Conservation (phyloP, 2,329 filamentous ascomycete species). For the Claviceps arundinis region DNA sequence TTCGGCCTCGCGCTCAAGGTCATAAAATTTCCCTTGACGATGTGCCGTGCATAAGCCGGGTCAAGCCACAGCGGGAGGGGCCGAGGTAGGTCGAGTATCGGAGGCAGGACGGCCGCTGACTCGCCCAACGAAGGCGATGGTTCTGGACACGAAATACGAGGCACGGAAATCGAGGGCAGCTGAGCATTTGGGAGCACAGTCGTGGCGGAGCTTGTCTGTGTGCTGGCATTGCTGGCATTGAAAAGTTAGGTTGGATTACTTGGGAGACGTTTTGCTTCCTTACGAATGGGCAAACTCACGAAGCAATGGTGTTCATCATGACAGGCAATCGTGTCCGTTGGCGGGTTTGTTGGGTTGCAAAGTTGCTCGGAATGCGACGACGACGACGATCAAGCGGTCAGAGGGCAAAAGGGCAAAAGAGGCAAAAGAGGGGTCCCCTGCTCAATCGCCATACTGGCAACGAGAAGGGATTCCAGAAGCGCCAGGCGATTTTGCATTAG, state of each 20-base stretch:
- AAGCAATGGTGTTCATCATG: conserved; percentile 1
- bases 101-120: background rate
- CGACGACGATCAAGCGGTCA: too few relatives aligned
- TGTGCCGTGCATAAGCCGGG: conserved; percentile 63
- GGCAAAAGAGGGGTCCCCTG: too few relatives aligned
- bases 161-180: background rate
- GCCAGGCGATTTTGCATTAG: too few relatives aligned
- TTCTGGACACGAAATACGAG: background rate
- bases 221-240: conserved; percentile 1
- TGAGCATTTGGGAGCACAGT: background rate
- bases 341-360: background rate
- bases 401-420: too few relatives aligned
- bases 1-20: conserved; percentile 89
- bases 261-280: too few relatives aligned
- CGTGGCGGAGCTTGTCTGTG: background rate
- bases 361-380: too few relatives aligned
- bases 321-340: background rate
- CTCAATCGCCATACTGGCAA: too few relatives aligned
- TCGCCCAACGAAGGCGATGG: background rate
- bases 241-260: background rate
- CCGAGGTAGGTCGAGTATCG: conserved; percentile 27
- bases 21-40: conserved; percentile 96
- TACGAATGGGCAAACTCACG: background rate
- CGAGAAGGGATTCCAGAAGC: too few relatives aligned
- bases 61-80: conserved; percentile 66